Evolutionary conservation across 768 basidiomycete species (phyloP).

Genomic region (Xerocomellus amylosporus): DNA sequence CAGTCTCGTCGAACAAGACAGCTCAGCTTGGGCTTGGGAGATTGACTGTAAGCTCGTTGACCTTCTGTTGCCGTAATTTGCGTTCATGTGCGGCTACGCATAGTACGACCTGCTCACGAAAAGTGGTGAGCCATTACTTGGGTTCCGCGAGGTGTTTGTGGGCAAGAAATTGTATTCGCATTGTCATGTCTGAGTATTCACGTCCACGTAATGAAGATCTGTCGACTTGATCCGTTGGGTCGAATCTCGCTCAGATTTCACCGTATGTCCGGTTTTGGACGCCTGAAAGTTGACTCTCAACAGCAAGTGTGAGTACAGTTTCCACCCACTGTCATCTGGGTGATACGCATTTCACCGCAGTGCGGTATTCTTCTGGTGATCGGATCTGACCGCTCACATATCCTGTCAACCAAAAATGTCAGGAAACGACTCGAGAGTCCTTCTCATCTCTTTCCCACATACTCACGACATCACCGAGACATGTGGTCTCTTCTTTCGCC

Average conservation of each 20-base stretch:
- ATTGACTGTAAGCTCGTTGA: slow-evolving; percentile 56
- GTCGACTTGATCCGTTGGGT: not conserved
- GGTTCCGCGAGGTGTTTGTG: not conserved
- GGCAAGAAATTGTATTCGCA: not conserved
- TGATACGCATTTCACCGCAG: not conserved
- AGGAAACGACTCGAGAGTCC: not conserved
- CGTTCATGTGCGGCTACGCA: not conserved
- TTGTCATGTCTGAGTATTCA: not conserved
- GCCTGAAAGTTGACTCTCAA: not conserved
- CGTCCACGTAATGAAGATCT: not conserved
- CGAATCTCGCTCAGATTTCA: not conserved
- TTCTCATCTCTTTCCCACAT: not conserved
- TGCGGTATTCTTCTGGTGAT: not conserved
- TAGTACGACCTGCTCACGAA: slow-evolving; percentile 54
- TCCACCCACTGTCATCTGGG: not conserved
- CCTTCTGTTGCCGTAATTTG: not conserved
- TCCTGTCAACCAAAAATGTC: not conserved
- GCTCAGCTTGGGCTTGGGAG: slow-evolving; percentile 77
- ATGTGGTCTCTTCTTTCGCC: too few species aligned
- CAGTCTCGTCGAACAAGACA: slow-evolving; percentile 64
- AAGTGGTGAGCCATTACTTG: slow-evolving; percentile 39
- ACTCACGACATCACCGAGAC: not conserved
- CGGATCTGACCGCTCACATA: too few species aligned
- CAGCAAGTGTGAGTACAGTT: not conserved
- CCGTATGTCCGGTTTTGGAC: not conserved